Evolutionary conservation across 495 filamentous ascomycete species (phyloP).

Genomic region (Sordaria brevicollis): DNA sequence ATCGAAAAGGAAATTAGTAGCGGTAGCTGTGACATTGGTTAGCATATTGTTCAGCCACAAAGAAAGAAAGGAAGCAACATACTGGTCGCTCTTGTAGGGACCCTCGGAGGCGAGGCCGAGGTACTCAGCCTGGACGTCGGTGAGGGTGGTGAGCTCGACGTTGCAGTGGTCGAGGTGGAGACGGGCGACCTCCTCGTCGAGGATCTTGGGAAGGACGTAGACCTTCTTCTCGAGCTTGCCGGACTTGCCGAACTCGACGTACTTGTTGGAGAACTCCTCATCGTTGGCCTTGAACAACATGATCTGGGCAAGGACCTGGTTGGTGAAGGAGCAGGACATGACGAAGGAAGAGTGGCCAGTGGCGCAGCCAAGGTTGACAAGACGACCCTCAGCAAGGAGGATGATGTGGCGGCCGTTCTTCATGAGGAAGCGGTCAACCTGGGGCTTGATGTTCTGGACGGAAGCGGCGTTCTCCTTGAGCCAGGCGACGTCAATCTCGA

Average conservation of each 20-base stretch:
- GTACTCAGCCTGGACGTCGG: constrained; percentile 84
- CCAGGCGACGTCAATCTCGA: constrained; percentile 99
- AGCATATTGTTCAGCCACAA: constrained; percentile 10
- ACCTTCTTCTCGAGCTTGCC: constrained; percentile 82
- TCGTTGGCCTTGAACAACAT: constrained; percentile 93
- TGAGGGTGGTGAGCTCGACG: constrained; percentile 80
- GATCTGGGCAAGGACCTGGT: constrained; percentile 99
- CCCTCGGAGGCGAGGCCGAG: constrained; percentile 73
- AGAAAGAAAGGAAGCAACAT: constrained; percentile 15
- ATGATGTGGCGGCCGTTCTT: constrained; percentile 92
- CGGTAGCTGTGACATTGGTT: constrained; percentile 40
- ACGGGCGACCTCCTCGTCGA: constrained; percentile 94
- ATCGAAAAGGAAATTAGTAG: constrained; percentile 34
- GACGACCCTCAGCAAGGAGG: constrained; percentile 93
- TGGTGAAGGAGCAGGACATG: constrained; percentile 99
- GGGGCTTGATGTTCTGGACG: constrained; percentile 97
- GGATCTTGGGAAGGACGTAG: constrained; percentile 95
- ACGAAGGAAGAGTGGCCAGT: constrained; percentile 99
- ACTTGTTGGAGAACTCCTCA: constrained; percentile 78
- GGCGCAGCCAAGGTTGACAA: constrained; percentile 98
- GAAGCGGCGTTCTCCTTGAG: constrained; percentile 88
- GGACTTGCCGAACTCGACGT: constrained; percentile 87
- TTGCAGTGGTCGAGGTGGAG: constrained; percentile 93
- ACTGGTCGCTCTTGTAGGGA: constrained; percentile 88
- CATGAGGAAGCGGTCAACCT: constrained; percentile 97